Conservation (phyloP, 768 basidiomycete genomes). For the Suillus sp. region DNA sequence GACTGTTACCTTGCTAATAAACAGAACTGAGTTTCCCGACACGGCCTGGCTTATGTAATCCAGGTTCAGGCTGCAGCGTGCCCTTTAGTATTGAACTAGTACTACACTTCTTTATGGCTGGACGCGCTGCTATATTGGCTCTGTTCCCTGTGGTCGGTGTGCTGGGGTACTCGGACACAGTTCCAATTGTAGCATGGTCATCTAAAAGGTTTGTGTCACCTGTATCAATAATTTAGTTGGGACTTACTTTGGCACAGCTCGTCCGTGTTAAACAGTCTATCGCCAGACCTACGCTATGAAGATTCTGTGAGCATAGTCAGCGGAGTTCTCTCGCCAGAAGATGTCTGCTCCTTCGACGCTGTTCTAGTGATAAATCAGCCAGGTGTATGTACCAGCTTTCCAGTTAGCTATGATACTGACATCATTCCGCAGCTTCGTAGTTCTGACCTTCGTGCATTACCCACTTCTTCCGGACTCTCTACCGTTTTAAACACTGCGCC, state of each 20-base stretch:
- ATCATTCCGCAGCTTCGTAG: slow-evolving; percentile 58
- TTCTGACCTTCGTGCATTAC: slow-evolving; percentile 69
- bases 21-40: background rate
- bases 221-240: background rate
- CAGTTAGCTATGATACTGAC: slow-evolving; percentile 10
- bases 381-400: slow-evolving; percentile 51
- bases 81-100: too few relatives aligned
- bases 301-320: slow-evolving; percentile 41
- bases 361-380: slow-evolving; percentile 71
- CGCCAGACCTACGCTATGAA: slow-evolving; percentile 31
- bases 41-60: slow-evolving; percentile 17
- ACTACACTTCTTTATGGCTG: slow-evolving; percentile 45
- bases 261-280: slow-evolving; percentile 45
- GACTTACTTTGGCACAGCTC: slow-evolving; percentile 41
- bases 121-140: slow-evolving; percentile 44
- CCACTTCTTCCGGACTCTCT: slow-evolving; percentile 52
- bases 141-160: slow-evolving; percentile 44
- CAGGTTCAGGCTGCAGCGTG: slow-evolving; percentile 14
- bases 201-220: slow-evolving; percentile 52
- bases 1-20: background rate
- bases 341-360: slow-evolving; percentile 65
- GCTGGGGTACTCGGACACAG: slow-evolving; percentile 61
- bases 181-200: slow-evolving; percentile 73
- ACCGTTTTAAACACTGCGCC: slow-evolving; percentile 49
- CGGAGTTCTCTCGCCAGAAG: slow-evolving; percentile 45